phyloP scores from a whole-genome alignment of 2,329 filamentous ascomycete species.

The Cercospora canescens region DNA sequence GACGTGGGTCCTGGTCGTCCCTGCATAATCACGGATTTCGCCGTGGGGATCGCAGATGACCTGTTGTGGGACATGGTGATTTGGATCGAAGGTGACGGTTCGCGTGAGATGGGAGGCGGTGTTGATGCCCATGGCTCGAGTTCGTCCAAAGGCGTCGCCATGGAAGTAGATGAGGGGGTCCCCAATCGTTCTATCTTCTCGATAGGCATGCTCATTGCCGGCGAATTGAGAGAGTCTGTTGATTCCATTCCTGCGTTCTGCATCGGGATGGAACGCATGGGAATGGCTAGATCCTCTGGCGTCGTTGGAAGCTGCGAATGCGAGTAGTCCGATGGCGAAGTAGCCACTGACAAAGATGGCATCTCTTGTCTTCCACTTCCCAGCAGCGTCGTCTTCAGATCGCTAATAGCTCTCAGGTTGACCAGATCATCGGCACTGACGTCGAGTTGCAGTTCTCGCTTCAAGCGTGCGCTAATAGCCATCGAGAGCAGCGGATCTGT shows the following conservation, averaged over 20 bases:
- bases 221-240: background rate
- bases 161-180: conserved; percentile 3
- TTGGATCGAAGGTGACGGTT: background rate
- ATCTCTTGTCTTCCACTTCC: background rate
- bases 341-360: background rate
- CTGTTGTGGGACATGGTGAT: background rate
- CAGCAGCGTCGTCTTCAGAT: conserved; percentile 8
- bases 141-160: conserved; percentile 4
- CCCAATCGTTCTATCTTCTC: background rate
- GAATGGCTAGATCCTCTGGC: background rate
- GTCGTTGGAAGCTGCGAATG: background rate
- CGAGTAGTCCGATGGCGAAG: background rate
- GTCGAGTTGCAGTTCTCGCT: conserved; percentile 7
- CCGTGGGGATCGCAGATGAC: background rate
- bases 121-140: background rate
- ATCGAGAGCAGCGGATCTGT: conserved; percentile 7
- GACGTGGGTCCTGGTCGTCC: background rate
- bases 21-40: conserved; percentile 6
- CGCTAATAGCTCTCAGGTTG: conserved; percentile 6
- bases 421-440: conserved; percentile 2
- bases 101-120: background rate
- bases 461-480: conserved; percentile 4
- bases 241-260: background rate
- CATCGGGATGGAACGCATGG: background rate
- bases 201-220: background rate